Evolutionary conservation across 1,139 yeast genomes (phyloP), one percentile per base, ranked within the genome.

Genomic region (Pneumocystis jirovecii): DNA sequence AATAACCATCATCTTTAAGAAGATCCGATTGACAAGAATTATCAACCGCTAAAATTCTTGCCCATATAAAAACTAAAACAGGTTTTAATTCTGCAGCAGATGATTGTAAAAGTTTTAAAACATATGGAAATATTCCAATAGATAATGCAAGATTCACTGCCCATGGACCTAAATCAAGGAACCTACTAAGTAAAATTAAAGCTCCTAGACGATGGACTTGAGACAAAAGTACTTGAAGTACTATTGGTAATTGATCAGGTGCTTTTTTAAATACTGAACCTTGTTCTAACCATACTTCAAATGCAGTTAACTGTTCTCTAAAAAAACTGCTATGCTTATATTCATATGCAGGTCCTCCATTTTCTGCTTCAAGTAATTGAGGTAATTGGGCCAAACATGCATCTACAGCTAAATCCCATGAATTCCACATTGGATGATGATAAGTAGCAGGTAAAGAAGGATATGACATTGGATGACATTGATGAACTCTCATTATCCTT

Each of bases 331-430:
- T 89, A 71, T 89, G 96, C 72, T 89, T 95, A 73, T 89, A 90
- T 64, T 82, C 80, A 64, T 75, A 77, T 3, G 74, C 72, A 31
- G 69, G 71, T 71, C 74, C 73, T 70, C 72, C 69, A 39, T 73
- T 72, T 57, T 73, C 75, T 0, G 79, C 76, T 8, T 75, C 75
- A 63, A 72, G 73, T 10, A 76, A 70, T 35, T 72, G 71, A 1
- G 79, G 78, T 31, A 79, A 69, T 68, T 79, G 81, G 8, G 89
- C 83, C 65, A 95, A 78, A 1, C 95, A 95, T 73, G 93, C 97
- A 74, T 93, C 97, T 63, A 93, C 87, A 0, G 98, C 97, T 72
- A 93, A 79, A 73, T 95, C 98, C 98, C 98, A 93, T 0, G 97
- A 86, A 69, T 90, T 95, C 99, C 99, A 93, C 89, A 93, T 87